phyloP scores from a whole-genome alignment of 2,329 filamentous ascomycete genomes.

The Tolypocladium album region DNA sequence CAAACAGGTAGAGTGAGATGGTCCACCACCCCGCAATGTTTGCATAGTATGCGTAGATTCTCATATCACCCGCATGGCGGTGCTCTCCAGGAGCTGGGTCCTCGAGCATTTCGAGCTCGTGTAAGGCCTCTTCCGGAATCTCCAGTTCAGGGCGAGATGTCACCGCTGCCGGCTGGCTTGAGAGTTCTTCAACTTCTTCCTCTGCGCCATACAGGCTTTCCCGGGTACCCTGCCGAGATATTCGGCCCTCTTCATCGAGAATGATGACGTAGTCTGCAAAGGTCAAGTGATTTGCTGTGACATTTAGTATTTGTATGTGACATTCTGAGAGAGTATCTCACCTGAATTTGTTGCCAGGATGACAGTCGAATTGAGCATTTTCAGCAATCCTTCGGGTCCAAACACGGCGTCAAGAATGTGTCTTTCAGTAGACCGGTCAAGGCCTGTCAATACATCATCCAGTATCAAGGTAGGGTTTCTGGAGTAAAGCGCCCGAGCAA shows the following conservation, averaged over 20 bases:
- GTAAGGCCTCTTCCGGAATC: conserved; percentile 7
- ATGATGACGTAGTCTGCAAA: conserved; percentile 14
- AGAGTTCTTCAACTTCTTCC: conserved; percentile 3
- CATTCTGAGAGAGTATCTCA: background rate
- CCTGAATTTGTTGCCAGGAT: conserved; percentile 17
- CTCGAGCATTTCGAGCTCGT: conserved; percentile 7
- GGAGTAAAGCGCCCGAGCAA: conserved; percentile 15
- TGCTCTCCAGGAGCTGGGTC: conserved; percentile 3
- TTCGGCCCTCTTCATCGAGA: conserved; percentile 9
- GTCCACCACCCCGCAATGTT: conserved; percentile 7
- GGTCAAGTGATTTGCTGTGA: conserved; percentile 9
- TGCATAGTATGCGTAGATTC: conserved; percentile 10
- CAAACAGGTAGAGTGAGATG: conserved; percentile 6
- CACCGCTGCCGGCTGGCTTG: background rate
- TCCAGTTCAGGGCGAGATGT: conserved; percentile 3
- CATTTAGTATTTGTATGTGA: background rate
- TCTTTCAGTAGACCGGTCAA: conserved; percentile 25
- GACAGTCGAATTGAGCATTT: conserved; percentile 10
- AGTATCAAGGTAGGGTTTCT: conserved; percentile 15
- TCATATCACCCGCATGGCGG: conserved; percentile 7
- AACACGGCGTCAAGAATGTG: conserved; percentile 25
- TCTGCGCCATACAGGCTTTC: conserved; percentile 3
- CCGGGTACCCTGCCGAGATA: conserved; percentile 10
- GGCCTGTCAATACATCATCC: conserved; percentile 22
- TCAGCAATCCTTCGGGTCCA: conserved; percentile 17